Base-by-base conservation (phyloP, 2,329 filamentous ascomycete genomes). In the Cryphonectria carpinicola region DNA sequence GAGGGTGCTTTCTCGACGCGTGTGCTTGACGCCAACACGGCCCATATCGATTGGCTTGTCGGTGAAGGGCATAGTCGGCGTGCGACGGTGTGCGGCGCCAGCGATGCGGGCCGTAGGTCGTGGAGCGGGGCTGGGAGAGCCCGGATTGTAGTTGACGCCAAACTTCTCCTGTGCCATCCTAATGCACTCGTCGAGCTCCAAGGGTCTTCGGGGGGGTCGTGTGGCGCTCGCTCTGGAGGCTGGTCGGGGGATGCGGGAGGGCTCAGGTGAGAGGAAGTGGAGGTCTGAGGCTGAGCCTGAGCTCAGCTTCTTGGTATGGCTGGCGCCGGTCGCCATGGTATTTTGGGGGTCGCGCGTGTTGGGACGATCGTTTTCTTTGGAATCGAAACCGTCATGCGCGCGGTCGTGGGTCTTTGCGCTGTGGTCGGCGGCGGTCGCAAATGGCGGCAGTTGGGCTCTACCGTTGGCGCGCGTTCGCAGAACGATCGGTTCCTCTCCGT, bases 51-150 rank as follows among this genome's bases (percentile, higher is more conserved):
- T 70, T 5, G 76, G 75, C 13, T 72, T 72, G 67, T 77, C 73
- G 19, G 74, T 67, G 8, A 77, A 67, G 43, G 75, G n/a, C n/a
- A 64, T 49, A 19, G 66, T 56, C 3, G 70, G 28, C 68, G 65
- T 60, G 61, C 58, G 67, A 13, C 70, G 56, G 22, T 63, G 13
- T 1, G 65, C 39, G 28, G 62, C 41, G 32, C 43, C 63, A 35
- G 66, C 49, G 19, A 8, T 41, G 11, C 65, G 66, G 17, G 82
- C 81, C 81, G 83, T 84, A 10, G 79, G 75, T 43, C 85, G 79
- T 1, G 85, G 85, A 1, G 85, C 85, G 0, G 85, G 85, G 68
- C 85, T 87, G 0, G 85, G 85, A 1, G 85, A 87, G 25, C 81
- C 85, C 71, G 83, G 82, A 76, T 77, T 73, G n/a, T 73, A 28